Evolutionary conservation across 2,329 filamentous ascomycete species (phyloP), one percentile per base, ranked within the genome.

Genomic region (Ramichloridium luteum): DNA sequence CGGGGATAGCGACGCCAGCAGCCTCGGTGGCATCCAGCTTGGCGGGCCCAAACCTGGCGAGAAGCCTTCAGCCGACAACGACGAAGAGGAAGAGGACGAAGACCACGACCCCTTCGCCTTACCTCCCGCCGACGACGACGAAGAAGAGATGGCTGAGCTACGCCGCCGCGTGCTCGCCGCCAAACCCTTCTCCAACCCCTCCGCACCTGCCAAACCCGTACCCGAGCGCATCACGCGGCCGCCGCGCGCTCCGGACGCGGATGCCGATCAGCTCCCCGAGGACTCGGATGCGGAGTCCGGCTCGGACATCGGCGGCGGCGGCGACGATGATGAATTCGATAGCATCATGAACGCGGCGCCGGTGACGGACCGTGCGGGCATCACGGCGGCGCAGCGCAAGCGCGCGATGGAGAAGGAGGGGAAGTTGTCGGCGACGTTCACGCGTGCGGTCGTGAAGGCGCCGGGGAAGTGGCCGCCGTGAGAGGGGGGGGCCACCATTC

Each of bases 71-170:
- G 47, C 51, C 3, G 58, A 60, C 0, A 62, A 43, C 1, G 40
- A 57, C 12, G 57, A 62, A 13, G 62, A 65, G 11, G 58, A 65
- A 15, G 58, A 63, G 13, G 62, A 65, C 11, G 57, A 64, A 16
- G 59, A 69, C 13, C 57, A 67, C 44, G 81, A 90, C 46, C 77
- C 76, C 0, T 86, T 78, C 47, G 77, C 73, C 32, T 70, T 93
- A 27, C 84, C 84, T 6, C 80, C 85, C 34, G 56, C 57, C 4
- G 78, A 83, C 45, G 82, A 81, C 35, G 79, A 93, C 35, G 84
- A 92, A 47, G 80, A 81, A 31, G 77, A 85, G 51, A 96, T 96
- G 86, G 86, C 83, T 20, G 86, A 93, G 50, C 77, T 98, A 31
- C 73, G 90, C 29, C 75, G 80, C 33, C 82, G 83, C 46, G 84